Conservation (phyloP, 768 basidiomycete species). For the Tricholoma terreum region DNA sequence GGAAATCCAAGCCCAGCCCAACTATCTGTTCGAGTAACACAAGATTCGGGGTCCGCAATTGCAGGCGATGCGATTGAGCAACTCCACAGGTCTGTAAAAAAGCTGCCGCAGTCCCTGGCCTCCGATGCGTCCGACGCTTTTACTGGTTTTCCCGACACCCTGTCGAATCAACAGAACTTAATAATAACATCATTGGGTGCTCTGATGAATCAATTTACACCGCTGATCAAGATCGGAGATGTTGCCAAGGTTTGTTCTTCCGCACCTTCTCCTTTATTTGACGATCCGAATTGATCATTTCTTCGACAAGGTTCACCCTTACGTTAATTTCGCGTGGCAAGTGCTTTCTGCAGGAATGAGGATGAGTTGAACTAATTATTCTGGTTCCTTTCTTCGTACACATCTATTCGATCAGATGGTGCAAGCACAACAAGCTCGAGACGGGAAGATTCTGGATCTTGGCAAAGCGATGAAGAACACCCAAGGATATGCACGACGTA, state of each 20-base stretch:
- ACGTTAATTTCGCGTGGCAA: neutral
- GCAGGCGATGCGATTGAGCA: neutral
- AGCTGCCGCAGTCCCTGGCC: neutral
- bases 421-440: neutral
- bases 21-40: neutral
- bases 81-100: neutral
- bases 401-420: neutral
- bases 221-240: neutral
- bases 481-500: neutral
- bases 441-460: neutral
- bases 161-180: neutral
- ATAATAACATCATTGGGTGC: neutral
- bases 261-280: no score
- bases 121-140: no score
- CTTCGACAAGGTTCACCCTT: neutral
- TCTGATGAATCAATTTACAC: neutral
- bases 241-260: neutral
- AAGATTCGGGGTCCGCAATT: neutral
- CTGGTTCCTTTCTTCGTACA: neutral
- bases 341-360: neutral
- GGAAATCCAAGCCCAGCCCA: neutral
- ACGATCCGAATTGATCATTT: neutral
- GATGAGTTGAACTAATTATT: neutral
- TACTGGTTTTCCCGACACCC: no score
- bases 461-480: neutral